These are phyloP conservation scores for Lumnitzera racemosa DNA, from an alignment of 345 rosid genomes.

Conservation along the genomic window DNA sequence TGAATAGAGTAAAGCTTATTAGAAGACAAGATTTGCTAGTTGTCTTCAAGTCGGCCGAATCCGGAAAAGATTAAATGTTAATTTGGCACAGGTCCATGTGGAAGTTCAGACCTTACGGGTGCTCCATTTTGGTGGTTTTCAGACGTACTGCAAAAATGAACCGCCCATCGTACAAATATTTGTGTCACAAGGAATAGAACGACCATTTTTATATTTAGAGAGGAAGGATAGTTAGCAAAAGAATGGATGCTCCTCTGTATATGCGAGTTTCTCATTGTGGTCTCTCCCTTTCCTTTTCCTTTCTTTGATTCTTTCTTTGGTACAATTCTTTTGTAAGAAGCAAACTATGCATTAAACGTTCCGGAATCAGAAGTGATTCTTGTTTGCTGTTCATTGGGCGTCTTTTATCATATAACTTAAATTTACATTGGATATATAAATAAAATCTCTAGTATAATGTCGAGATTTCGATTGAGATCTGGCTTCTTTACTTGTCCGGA, in stretches of 20 bases:
- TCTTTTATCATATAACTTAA: too few species aligned
- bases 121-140: constrained; percentile 6
- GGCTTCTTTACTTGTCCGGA: too few species aligned
- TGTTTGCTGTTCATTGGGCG: neutral
- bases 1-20: constrained; percentile 20
- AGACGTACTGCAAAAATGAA: neutral
- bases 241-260: constrained; percentile 22
- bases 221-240: constrained; percentile 10
- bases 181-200: constrained; percentile 10
- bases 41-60: neutral
- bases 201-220: constrained; percentile 12
- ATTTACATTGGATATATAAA: too few species aligned
- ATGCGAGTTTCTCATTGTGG: constrained; percentile 10
- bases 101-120: neutral
- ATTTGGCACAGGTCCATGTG: neutral
- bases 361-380: constrained; percentile 2
- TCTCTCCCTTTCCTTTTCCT: constrained; percentile 1
- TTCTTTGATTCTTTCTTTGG: constrained; percentile 30
- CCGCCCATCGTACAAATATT: constrained; percentile 11
- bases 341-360: constrained; percentile 1
- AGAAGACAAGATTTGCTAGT: constrained; percentile 9
- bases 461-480: too few species aligned
- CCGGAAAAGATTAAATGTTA: constrained; percentile 3
- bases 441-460: too few species aligned
- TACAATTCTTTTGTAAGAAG: constrained; percentile 55